These are phyloP conservation scores for Quillaja saponaria DNA, from an alignment of 306 rosid genomes.

Conservation along the genomic window DNA sequence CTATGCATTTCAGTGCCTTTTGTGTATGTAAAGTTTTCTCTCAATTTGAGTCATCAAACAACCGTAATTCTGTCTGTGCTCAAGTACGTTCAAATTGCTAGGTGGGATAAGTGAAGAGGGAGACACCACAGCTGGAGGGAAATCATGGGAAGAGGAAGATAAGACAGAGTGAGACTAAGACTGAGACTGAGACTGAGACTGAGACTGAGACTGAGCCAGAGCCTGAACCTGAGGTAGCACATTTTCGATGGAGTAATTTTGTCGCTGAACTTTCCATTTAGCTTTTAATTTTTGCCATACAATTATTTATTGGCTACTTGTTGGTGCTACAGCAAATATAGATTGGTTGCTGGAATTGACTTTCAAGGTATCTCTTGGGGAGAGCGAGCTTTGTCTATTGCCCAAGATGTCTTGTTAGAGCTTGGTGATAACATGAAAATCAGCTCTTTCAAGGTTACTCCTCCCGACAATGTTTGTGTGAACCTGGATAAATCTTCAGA, in stretches of 20 bases:
- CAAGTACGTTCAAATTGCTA: conserved; percentile 31
- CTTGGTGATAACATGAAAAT: conserved; percentile 66
- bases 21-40: conserved; percentile 6
- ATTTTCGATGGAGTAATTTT: conserved; percentile 20
- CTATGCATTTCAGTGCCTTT: too few relatives aligned
- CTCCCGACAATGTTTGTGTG: conserved; percentile 74
- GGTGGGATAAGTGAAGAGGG: conserved; percentile 54
- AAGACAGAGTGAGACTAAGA: too few relatives aligned
- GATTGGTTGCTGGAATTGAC: conserved; percentile 82
- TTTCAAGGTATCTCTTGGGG: conserved; percentile 83
- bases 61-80: conserved; percentile 20
- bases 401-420: conserved; percentile 55
- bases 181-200: too few relatives aligned
- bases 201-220: too few relatives aligned
- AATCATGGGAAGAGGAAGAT: conserved; percentile 72
- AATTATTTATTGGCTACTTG: conserved; percentile 11
- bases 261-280: conserved; percentile 8
- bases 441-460: conserved; percentile 74
- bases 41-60: conserved; percentile 10
- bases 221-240: conserved; percentile 62
- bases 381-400: conserved; percentile 62
- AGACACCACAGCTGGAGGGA: conserved; percentile 41
- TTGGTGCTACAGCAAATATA: conserved; percentile 26
- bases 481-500: conserved; percentile 79
- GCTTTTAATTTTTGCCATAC: conserved; percentile 21